Evolutionary conservation across 2,329 filamentous ascomycete genomes (phyloP).

Genomic region (Colletotrichum sp.): DNA sequence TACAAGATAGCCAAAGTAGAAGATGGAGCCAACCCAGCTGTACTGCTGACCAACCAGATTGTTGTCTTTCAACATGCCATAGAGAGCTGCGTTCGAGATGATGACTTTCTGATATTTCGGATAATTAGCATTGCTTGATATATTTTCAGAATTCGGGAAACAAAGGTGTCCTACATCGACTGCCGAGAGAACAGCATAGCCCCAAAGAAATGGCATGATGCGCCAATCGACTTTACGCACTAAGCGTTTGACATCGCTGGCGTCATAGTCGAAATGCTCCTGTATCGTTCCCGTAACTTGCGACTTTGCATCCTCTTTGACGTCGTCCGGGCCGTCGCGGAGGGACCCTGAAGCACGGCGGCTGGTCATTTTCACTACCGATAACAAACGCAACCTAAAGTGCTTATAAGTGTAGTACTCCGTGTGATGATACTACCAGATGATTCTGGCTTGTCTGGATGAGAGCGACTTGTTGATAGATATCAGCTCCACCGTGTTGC

Average conservation of each 20-base stretch:
- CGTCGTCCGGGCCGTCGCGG: neutral
- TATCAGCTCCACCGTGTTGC: neutral
- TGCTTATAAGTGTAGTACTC: too few relatives aligned
- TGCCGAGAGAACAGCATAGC: neutral
- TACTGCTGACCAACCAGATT: conserved; percentile 4
- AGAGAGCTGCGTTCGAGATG: conserved; percentile 58
- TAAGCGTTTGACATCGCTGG: neutral
- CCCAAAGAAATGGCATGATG: conserved; percentile 4
- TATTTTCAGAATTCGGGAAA: rapidly evolving
- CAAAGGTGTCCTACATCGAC: conserved; percentile 25
- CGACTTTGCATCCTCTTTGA: neutral
- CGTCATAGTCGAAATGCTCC: neutral
- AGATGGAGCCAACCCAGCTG: conserved; percentile 44
- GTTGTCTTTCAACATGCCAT: conserved; percentile 58
- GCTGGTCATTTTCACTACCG: neutral
- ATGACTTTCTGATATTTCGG: conserved; percentile 33
- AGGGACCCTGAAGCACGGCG: neutral
- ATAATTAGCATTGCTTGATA: rapidly evolving
- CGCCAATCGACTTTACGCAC: conserved; percentile 8
- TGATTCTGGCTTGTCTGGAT: neutral
- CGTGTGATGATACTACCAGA: neutral
- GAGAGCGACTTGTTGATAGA: neutral
- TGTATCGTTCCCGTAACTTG: neutral
- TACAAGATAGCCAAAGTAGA: conserved; percentile 55
- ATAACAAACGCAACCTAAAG: neutral